Conservation (phyloP, 2,329 filamentous ascomycete genomes). For the Cordyceps pruinosa region DNA sequence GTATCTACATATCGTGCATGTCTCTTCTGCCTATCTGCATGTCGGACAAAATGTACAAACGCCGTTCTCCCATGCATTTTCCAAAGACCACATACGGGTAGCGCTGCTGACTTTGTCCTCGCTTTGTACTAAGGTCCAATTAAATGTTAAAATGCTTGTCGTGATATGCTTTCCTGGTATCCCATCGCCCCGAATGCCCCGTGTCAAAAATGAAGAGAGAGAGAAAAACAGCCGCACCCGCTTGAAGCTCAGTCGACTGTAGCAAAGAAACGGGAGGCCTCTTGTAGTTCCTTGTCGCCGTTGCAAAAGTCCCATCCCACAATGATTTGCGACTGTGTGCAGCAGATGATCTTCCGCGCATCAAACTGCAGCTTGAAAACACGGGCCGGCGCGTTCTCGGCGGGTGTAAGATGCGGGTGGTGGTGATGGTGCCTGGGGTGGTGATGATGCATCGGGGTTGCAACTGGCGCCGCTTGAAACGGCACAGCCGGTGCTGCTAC, state of each 20-base stretch:
- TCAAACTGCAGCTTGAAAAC: conserved; percentile 98
- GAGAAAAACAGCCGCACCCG: neutral
- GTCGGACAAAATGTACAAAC: neutral
- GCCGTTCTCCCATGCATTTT: neutral
- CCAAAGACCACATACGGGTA: neutral
- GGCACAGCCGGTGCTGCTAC: conserved; percentile 6
- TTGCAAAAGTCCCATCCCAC: conserved; percentile 98
- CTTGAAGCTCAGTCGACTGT: conserved; percentile 38
- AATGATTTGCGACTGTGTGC: conserved; percentile 83
- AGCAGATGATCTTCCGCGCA: conserved; percentile 85
- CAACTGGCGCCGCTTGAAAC: conserved; percentile 8
- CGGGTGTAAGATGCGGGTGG: conserved; percentile 39
- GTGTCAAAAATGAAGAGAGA: neutral
- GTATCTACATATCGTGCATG: neutral
- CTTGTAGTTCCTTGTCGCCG: conserved; percentile 70
- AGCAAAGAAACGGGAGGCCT: conserved; percentile 71
- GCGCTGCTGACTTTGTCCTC: neutral
- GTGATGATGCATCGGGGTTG: conserved; percentile 14
- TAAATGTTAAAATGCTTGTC: neutral
- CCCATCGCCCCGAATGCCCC: neutral
- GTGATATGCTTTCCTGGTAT: neutral
- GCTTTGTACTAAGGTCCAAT: neutral
- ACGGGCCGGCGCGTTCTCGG: conserved; percentile 47
- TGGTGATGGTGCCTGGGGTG: conserved; percentile 18
- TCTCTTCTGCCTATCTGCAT: neutral